These are phyloP conservation scores for Lipomyces yamanashiensis DNA, from an alignment of 805 yeast species.

Conservation along the genomic window DNA sequence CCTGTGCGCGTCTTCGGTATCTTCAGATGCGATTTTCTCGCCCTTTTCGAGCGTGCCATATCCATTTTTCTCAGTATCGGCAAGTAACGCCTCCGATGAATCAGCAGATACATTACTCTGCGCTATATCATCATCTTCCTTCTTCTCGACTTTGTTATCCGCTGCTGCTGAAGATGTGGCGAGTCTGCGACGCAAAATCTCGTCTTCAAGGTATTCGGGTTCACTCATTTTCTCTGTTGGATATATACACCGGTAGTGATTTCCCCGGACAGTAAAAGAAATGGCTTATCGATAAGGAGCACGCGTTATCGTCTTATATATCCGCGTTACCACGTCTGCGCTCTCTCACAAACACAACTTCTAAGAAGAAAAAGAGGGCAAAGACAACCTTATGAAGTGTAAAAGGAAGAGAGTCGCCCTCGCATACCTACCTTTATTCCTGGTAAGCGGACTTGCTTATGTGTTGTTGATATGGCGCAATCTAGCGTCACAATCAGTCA, in stretches of 20 bases:
- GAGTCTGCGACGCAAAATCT: conserved; percentile 2
- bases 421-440: too few species aligned
- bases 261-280: too few species aligned
- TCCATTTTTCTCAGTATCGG: not conserved
- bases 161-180: not conserved
- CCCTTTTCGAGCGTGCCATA: conserved; percentile 15
- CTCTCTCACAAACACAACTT: not conserved
- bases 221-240: not conserved
- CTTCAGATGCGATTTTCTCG: not conserved
- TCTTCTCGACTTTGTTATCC: not conserved
- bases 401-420: not conserved
- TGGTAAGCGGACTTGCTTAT: not conserved
- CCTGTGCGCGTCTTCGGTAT: conserved; percentile 4
- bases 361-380: not conserved
- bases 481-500: conserved; percentile 8
- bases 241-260: not conserved
- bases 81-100: not conserved
- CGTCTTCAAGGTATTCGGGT: conserved; percentile 3
- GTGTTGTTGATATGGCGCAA: conserved; percentile 4
- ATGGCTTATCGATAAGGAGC: too few species aligned
- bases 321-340: too few species aligned
- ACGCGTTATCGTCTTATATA: too few species aligned
- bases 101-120: not conserved
- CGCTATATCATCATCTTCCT: not conserved
- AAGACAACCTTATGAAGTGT: too few species aligned